These are phyloP conservation scores for Zygosaccharomyces lentus DNA, from an alignment of 805 yeast species.

Conservation along the genomic window DNA sequence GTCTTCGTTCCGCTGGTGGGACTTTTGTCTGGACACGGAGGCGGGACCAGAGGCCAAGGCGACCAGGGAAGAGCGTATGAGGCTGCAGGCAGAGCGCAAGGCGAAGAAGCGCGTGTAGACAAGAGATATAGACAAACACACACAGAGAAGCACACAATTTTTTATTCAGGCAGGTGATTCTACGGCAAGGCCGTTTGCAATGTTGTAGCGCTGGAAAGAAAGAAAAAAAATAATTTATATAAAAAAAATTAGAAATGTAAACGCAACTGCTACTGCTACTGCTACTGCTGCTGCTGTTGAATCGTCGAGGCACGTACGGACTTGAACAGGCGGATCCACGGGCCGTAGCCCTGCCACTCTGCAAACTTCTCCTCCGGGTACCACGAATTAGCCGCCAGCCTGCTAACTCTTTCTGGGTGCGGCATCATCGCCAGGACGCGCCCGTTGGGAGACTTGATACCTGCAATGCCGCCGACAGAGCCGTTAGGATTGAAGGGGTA, in stretches of 20 bases:
- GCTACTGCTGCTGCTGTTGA: slow-evolving; percentile 4
- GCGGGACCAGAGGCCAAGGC: slow-evolving; percentile 78
- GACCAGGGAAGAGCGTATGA: slow-evolving; percentile 65
- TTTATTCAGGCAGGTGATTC: slow-evolving; percentile 3
- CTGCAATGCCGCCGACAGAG: slow-evolving; percentile 88
- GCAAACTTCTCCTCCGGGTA: slow-evolving; percentile 61
- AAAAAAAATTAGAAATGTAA: background rate
- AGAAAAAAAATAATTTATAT: background rate
- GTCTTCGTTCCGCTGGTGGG: slow-evolving; percentile 96
- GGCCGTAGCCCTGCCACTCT: slow-evolving; percentile 80
- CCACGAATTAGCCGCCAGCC: slow-evolving; percentile 88
- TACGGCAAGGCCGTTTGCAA: background rate
- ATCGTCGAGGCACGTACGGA: slow-evolving; percentile 90
- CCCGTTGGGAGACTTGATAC: slow-evolving; percentile 84
- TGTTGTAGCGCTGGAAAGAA: background rate
- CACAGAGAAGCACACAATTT: no score
- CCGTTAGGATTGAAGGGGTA: slow-evolving; percentile 98
- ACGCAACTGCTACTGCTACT: background rate
- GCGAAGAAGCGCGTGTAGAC: slow-evolving; percentile 29
- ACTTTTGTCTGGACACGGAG: slow-evolving; percentile 80
- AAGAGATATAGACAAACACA: no score
- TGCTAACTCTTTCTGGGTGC: slow-evolving; percentile 92
- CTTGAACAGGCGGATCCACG: slow-evolving; percentile 91
- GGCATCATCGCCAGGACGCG: slow-evolving; percentile 99
- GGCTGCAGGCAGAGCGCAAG: slow-evolving; percentile 47